Evolutionary conservation across 2,329 filamentous ascomycete genomes (phyloP).

Genomic region (Pyricularia grisea): DNA sequence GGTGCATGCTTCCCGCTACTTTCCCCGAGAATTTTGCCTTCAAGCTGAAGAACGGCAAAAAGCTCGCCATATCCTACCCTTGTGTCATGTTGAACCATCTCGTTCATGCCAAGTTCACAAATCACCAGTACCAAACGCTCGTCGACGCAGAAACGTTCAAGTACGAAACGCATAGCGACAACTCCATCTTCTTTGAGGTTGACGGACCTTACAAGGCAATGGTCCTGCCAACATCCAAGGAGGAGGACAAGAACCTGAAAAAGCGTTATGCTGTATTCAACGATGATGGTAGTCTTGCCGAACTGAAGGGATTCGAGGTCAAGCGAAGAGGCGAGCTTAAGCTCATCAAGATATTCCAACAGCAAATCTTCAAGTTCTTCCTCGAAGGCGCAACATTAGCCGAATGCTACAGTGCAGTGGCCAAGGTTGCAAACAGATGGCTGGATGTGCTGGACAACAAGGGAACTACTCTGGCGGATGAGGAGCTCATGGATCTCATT

Average conservation of each 20-base stretch:
- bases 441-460: conserved; percentile 87
- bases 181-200: conserved; percentile 99
- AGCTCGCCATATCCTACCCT: conserved; percentile 90
- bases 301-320: conserved; percentile 94
- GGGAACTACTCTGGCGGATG: conserved; percentile 82
- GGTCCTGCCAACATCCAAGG: conserved; percentile 94
- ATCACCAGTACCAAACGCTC: conserved; percentile 92
- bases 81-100: conserved; percentile 99
- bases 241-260: conserved; percentile 99
- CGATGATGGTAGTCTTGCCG: conserved; percentile 87
- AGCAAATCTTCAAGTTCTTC: conserved; percentile 99
- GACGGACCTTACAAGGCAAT: conserved; percentile 97
- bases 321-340: conserved; percentile 97
- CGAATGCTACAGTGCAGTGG: conserved; percentile 86
- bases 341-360: conserved; percentile 99
- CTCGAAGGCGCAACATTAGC: conserved; percentile 78
- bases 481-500: conserved; percentile 98
- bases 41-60: conserved; percentile 92
- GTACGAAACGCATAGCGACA: conserved; percentile 96
- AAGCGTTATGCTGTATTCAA: conserved; percentile 99
- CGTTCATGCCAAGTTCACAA: conserved; percentile 90
- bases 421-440: conserved; percentile 93
- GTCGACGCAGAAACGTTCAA: conserved; percentile 69
- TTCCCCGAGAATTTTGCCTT: conserved; percentile 97
- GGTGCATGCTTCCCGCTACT: conserved; percentile 95